Evolutionary conservation across 2,329 filamentous ascomycete species (phyloP).

Genomic region (Phoma herbarum): DNA sequence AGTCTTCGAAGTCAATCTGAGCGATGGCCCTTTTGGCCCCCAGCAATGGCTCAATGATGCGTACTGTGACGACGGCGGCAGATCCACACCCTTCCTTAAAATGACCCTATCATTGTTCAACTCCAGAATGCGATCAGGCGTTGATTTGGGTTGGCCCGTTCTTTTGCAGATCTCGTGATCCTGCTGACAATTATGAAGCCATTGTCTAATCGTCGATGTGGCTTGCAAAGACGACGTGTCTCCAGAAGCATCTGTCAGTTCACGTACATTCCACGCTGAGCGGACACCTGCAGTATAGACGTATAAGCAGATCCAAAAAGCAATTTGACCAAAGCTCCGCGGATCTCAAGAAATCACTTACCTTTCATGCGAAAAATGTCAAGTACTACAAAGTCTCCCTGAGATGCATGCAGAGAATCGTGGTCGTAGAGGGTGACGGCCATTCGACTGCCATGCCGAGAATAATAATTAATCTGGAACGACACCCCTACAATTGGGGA

Average conservation of each 20-base stretch:
- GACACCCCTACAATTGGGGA: too few species aligned
- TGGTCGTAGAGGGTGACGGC: too few species aligned
- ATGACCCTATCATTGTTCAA: not conserved
- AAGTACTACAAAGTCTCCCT: too few species aligned
- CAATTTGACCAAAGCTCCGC: too few species aligned
- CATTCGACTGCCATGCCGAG: too few species aligned
- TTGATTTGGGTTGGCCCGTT: not conserved
- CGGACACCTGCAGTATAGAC: too few species aligned
- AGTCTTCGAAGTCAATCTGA: not conserved
- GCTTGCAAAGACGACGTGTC: not conserved
- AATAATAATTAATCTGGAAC: too few species aligned
- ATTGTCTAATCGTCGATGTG: not conserved
- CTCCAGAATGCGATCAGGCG: not conserved
- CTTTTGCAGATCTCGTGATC: not conserved
- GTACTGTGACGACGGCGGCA: not conserved
- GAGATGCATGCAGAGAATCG: too few species aligned
- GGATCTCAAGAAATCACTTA: not conserved
- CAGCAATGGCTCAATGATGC: conserved; percentile 1
- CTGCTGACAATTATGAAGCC: not conserved
- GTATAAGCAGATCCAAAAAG: not conserved
- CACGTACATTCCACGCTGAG: not conserved
- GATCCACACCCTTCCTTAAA: not conserved
- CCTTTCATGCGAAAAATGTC: not conserved
- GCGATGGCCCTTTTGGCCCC: not conserved
- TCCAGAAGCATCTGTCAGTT: not conserved